Evolutionary conservation across 345 rosid genomes (phyloP).

Genomic region (Aegle marmelos): DNA sequence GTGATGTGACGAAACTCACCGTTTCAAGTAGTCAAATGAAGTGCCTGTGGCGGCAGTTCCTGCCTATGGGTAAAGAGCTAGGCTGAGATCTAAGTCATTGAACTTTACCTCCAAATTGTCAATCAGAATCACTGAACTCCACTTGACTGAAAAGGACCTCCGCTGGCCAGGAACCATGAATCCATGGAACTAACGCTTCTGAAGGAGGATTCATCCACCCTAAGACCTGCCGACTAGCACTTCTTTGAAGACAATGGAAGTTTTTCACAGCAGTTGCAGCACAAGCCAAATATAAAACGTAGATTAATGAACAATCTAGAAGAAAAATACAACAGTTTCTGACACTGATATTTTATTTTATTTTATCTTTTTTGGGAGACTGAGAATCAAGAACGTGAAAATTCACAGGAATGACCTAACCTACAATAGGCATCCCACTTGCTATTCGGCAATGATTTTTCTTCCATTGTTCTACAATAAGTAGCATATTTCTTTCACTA

Average conservation of each 20-base stretch:
- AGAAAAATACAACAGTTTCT: neutral
- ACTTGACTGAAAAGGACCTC: slow-evolving; percentile 22
- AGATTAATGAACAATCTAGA: neutral
- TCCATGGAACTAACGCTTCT: slow-evolving; percentile 1
- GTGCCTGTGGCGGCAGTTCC: neutral
- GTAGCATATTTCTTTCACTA: neutral
- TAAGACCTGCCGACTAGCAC: slow-evolving; percentile 1
- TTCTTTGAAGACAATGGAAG: neutral
- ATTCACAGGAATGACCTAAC: neutral
- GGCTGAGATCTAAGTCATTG: neutral
- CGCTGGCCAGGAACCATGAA: slow-evolving; percentile 8
- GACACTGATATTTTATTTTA: neutral
- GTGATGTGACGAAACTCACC: neutral
- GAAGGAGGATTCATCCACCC: neutral
- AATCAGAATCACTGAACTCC: neutral
- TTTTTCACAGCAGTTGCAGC: neutral
- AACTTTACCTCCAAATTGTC: slow-evolving; percentile 6
- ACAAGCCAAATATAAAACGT: neutral
- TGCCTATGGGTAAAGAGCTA: neutral
- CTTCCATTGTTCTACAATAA: neutral
- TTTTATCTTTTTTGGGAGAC: neutral
- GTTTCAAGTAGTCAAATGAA: neutral
- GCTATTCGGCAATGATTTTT: neutral
- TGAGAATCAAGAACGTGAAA: neutral
- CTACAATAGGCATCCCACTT: neutral